phyloP scores from a whole-genome alignment of 2,329 filamentous ascomycete species.

The Fusarium decemcellulare region DNA sequence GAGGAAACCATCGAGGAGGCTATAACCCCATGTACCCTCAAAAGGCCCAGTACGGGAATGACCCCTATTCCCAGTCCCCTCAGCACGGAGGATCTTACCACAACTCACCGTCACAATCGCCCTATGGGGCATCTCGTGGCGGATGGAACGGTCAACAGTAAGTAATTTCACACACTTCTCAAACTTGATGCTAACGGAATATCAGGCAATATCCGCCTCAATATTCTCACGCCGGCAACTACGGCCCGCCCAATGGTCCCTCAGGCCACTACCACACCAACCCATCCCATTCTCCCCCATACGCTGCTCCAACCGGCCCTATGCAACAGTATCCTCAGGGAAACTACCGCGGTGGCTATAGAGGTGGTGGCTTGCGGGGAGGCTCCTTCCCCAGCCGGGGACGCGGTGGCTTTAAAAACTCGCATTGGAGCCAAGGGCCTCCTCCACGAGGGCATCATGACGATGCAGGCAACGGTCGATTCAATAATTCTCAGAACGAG shows the following conservation, averaged over 20 bases:
- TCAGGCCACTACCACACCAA: constrained; percentile 69
- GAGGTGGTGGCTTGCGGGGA: constrained; percentile 73
- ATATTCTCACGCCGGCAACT: constrained; percentile 67
- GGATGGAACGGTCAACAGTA: constrained; percentile 59
- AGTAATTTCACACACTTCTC: constrained; percentile 37
- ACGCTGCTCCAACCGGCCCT: constrained; percentile 70
- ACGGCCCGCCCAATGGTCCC: constrained; percentile 66
- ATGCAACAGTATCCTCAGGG: constrained; percentile 66
- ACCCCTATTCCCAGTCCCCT: constrained; percentile 59
- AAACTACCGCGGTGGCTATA: constrained; percentile 60
- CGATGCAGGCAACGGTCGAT: constrained; percentile 37
- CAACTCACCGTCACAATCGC: constrained; percentile 61
- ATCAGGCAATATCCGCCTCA: constrained; percentile 73
- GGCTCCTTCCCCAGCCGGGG: constrained; percentile 68
- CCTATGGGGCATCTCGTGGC: constrained; percentile 57
- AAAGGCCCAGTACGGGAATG: constrained; percentile 55
- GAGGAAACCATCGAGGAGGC: constrained; percentile 60
- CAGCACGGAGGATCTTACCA: constrained; percentile 61
- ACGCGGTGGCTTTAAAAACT: constrained; percentile 75
- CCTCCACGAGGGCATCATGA: constrained; percentile 42
- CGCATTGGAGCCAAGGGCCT: constrained; percentile 70
- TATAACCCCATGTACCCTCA: constrained; percentile 56
- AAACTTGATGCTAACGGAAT: constrained; percentile 17
- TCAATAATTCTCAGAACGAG: constrained; percentile 32
- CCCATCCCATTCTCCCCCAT: constrained; percentile 63